Percentiles rank a stretch among this genome's conserved stretches.
These are phyloP conservation scores for Coemansia sp. DNA, from an alignment of 371 early-diverging fungal genomes.

Conservation along the genomic window DNA sequence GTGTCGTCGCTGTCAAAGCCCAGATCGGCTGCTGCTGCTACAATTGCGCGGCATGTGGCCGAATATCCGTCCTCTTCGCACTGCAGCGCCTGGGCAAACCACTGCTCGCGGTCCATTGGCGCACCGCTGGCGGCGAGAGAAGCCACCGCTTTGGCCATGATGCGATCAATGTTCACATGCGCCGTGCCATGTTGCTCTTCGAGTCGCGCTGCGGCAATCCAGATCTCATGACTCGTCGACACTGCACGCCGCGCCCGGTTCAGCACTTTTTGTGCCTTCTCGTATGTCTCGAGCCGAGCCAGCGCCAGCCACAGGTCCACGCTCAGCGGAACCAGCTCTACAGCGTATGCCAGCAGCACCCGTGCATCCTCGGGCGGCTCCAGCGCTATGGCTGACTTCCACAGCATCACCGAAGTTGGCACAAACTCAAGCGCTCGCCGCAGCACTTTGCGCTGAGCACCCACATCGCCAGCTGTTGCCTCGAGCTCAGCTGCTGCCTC, in stretches of 20 bases:
- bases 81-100: conserved; percentile 86
- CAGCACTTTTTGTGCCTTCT: conserved; percentile 86
- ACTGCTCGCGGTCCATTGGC: conserved; percentile 79
- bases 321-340: conserved; percentile 86
- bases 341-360: conserved; percentile 86
- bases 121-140: conserved; percentile 66
- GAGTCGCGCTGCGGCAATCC: conserved; percentile 92
- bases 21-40: conserved; percentile 75
- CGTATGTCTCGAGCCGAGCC: conserved; percentile 85
- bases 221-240: conserved; percentile 91
- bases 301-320: conserved; percentile 95
- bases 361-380: conserved; percentile 89
- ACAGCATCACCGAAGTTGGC: conserved; percentile 87
- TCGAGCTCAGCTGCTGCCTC: conserved; percentile 86
- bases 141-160: conserved; percentile 73
- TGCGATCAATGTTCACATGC: conserved; percentile 59
- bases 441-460: conserved; percentile 79
- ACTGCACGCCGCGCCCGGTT: conserved; percentile 84
- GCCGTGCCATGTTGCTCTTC: conserved; percentile 70
- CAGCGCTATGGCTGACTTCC: conserved; percentile 89
- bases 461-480: conserved; percentile 56
- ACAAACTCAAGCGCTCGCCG: conserved; percentile 89
- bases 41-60: conserved; percentile 79
- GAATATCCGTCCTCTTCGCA: conserved; percentile 82
- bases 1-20: conserved; percentile 65